Percentiles rank a stretch among this genome's conserved stretches.
Evolutionary conservation across 345 rosid species (phyloP).

Genomic region (Acer negundo): DNA sequence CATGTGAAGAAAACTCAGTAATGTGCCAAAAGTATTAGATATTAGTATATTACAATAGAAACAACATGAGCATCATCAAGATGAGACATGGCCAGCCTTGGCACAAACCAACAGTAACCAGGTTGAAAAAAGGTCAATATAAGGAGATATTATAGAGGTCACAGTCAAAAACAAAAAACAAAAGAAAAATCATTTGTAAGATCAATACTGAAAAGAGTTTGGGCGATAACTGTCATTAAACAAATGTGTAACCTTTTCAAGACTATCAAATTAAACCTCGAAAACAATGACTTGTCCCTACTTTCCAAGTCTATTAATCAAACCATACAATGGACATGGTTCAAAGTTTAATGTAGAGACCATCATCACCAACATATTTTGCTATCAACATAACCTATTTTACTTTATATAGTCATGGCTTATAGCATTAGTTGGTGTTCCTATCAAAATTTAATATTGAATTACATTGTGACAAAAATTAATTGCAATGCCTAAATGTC

Average conservation of each 20-base stretch:
- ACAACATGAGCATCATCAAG: conserved; percentile 2
- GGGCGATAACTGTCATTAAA: not conserved
- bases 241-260: not conserved
- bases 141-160: not conserved
- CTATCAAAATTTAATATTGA: not conserved
- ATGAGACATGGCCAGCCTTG: not conserved
- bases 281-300: not conserved
- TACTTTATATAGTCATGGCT: not conserved
- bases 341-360: not conserved
- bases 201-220: not conserved
- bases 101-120: not conserved
- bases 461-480: not conserved
- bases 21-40: not conserved
- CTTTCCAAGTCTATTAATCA: not conserved
- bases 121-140: not conserved
- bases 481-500: not conserved
- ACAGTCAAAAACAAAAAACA: not conserved
- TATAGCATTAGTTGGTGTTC: not conserved
- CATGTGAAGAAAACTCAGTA: conserved; percentile 11
- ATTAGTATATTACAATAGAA: not conserved
- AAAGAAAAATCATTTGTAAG: not conserved
- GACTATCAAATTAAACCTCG: not conserved
- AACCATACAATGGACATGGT: not conserved
- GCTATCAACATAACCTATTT: not conserved
- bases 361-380: not conserved